Evolutionary conservation across 768 basidiomycete species (phyloP).

Genomic region (Albatrellus ellisii): DNA sequence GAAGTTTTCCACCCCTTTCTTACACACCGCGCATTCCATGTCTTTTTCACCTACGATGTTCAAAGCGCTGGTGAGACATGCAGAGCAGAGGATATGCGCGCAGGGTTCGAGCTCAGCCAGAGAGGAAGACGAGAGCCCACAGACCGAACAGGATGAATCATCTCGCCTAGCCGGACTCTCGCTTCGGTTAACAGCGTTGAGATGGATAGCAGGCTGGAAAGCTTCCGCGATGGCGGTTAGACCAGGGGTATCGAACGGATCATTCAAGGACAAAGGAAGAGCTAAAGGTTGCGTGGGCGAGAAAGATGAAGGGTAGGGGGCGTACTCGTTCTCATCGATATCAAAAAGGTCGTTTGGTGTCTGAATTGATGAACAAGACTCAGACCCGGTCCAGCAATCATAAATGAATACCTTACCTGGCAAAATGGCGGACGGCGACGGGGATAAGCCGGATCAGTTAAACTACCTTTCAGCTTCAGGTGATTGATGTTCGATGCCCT

Average conservation of each 20-base stretch:
- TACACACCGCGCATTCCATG: slow-evolving; percentile 76
- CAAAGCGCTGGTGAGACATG: slow-evolving; percentile 72
- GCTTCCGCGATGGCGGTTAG: slow-evolving; percentile 23
- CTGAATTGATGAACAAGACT: slow-evolving; percentile 14
- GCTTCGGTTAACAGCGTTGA: not conserved
- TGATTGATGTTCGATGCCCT: slow-evolving; percentile 40
- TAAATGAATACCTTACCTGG: slow-evolving; percentile 22
- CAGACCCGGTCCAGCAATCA: slow-evolving; percentile 3
- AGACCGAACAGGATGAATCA: slow-evolving; percentile 45
- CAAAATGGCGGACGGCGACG: slow-evolving; percentile 28
- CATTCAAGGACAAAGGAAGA: slow-evolving; percentile 25
- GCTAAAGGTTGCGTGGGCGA: slow-evolving; percentile 20
- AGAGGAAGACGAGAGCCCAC: slow-evolving; percentile 31
- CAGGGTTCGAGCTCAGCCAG: slow-evolving; percentile 68
- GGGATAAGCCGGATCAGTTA: slow-evolving; percentile 55
- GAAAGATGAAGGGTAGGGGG: slow-evolving; percentile 28
- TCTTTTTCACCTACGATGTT: slow-evolving; percentile 88
- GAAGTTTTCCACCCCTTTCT: slow-evolving; percentile 56
- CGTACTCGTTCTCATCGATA: slow-evolving; percentile 61
- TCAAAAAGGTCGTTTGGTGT: slow-evolving; percentile 44
- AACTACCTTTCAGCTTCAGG: slow-evolving; percentile 53
- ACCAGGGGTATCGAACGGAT: slow-evolving; percentile 27
- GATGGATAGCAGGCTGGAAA: slow-evolving; percentile 12
- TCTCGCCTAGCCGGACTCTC: slow-evolving; percentile 12
- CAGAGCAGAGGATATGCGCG: slow-evolving; percentile 62